Evolutionary conservation across 2,329 filamentous ascomycete species (phyloP), one percentile per base, ranked within the genome.

Genomic region (Phyllosticta citribraziliensis): DNA sequence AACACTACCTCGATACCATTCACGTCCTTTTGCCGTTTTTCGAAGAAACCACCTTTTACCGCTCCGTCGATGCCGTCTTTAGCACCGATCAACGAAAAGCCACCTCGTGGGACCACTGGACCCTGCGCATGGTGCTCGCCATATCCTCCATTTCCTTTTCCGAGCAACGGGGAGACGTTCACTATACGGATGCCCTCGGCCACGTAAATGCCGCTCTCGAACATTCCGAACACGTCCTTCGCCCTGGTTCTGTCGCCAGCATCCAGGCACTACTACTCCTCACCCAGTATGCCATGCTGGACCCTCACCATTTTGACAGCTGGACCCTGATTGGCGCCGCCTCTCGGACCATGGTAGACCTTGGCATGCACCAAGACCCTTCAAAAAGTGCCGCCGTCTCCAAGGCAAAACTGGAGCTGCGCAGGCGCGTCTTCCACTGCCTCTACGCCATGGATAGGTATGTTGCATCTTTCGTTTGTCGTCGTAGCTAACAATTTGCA

Each of bases 271-370:
- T 97, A 22, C 75, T 97, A 2, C 79, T 97, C 2, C 82, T 97
- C 58, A 91, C 91, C 0, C 86, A 96, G 67, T 97, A 96, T 72
- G 87, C 93, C 2, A 88, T 94, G 78, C 80, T 96, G 56, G 92
- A 97, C 67, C 92, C 93, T 2, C 84, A 87, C 52, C 91, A 95
- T 70, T 97, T 96, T 69, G 91, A 96, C 69, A 91, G 88, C 67
- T 97, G 94, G 92, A 92, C 94, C 65, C 76, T 97, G 64, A 89
- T 97, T 61, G 94, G 93, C 6, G 92, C 94, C 71, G 92, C 93
- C 6, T 89, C 89, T 51, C 85, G 93, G 62, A 89, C 91, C 5
- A 86, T 93, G 69, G 83, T 97, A 22, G 94, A 99, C 75, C 77
- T 97, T 30, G 94, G 94, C 8, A 86, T 95, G 62, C 94, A 97